Base-by-base conservation (phyloP, 2,329 filamentous ascomycete species). In the Pseudogymnoascus sp. region DNA sequence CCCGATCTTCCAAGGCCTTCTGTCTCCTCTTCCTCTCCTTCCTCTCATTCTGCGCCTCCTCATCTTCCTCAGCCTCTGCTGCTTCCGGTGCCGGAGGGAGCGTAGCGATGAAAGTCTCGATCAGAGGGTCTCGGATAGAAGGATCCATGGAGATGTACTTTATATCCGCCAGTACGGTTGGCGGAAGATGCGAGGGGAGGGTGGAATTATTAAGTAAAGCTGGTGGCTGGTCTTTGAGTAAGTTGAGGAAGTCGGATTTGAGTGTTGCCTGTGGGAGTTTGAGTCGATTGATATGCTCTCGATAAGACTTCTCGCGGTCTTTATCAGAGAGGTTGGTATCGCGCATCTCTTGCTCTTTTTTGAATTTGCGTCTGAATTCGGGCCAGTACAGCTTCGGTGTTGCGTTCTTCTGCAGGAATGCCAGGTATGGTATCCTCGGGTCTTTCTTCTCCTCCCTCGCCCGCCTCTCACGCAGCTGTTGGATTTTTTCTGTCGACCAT, bases 361-460 rank as follows among this genome's bases (percentile, higher is more conserved):
- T 89, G 75, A 86, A 95, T 73, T 97, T 99, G 35, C 95, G 83
- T 70, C 90, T 91, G 76, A 99, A 99, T 73, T 99, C 95, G 0
- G 91, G 88, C 95, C 95, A 99, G 79, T 96, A 99, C 1, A 99
- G 81, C 76, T 96, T 97, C 0, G 91, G 88, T 0, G 88, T 95
- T 0, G 93, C 93, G 68, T 91, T 84, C 59, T 88, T 84, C 66
- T 93, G 86, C 31, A 99, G 79, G 66, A 99, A 89, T 0, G 84
- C 83, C 64, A 97, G 78, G 73, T 96, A 99, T 0, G 88, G 86
- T 67, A 96, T 88, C 55, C 83, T 81, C 1, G 95, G 93, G 70
- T 97, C 92, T 66, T 85, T 85, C 77, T 91, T 93, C 74, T 89
- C 88, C 71, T 92, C 84, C 65, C 83, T 87, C 23, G 88, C 88